phyloP scores from a whole-genome alignment of 2,329 filamentous ascomycete genomes.

The Dactylonectria estremocensis region DNA sequence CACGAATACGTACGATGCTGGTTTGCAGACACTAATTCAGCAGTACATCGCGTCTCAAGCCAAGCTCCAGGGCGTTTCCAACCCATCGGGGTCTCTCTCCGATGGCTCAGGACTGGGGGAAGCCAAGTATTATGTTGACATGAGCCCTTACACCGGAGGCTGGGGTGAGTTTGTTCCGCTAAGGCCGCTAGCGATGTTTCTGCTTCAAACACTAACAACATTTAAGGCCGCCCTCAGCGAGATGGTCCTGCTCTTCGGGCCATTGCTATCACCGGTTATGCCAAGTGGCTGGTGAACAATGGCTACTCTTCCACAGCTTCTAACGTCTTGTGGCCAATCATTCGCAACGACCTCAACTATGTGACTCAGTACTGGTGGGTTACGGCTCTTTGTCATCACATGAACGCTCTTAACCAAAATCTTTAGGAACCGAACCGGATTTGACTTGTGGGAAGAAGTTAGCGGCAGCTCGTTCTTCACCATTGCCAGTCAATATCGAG shows the following conservation, averaged over 20 bases:
- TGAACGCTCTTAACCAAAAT: constrained; percentile 8
- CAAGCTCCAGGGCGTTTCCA: constrained; percentile 75
- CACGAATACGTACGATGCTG: constrained; percentile 68
- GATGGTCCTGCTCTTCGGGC: constrained; percentile 86
- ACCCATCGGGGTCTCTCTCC: constrained; percentile 75
- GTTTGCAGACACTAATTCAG: constrained; percentile 73
- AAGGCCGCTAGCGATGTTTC: no score
- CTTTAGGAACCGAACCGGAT: constrained; percentile 70
- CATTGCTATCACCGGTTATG: constrained; percentile 80
- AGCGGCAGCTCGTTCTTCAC: constrained; percentile 86
- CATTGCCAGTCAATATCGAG: constrained; percentile 76
- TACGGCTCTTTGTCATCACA: no score
- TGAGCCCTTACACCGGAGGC: constrained; percentile 73
- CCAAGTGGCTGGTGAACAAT: constrained; percentile 79
- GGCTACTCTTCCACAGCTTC: constrained; percentile 72
- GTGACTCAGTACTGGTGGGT: constrained; percentile 78
- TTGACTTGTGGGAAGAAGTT: constrained; percentile 89
- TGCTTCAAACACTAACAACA: constrained; percentile 23
- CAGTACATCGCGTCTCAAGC: constrained; percentile 80
- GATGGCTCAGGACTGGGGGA: constrained; percentile 75
- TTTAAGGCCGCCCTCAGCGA: constrained; percentile 78
- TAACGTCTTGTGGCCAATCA: constrained; percentile 78
- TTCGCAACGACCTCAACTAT: constrained; percentile 83
- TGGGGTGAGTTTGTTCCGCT: constrained; percentile 68
- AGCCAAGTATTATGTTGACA: constrained; percentile 79